phyloP scores from a whole-genome alignment of 352 stramenopile species.

The Elongisporangium anandrum region DNA sequence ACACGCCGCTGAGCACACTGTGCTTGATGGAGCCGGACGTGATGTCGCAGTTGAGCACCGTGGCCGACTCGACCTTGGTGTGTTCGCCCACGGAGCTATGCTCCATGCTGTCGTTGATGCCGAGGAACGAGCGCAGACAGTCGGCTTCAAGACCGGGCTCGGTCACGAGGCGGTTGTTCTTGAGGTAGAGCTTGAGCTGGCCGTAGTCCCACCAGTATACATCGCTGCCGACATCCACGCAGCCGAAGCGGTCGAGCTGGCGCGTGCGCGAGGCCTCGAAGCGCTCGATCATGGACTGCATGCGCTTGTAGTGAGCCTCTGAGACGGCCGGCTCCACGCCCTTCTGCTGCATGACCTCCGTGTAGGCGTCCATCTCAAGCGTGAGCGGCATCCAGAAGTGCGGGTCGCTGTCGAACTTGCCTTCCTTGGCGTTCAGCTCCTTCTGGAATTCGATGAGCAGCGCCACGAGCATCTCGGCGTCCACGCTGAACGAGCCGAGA shows the following conservation, averaged over 20 bases:
- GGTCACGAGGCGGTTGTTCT: conserved; percentile 95
- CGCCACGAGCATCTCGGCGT: conserved; percentile 88
- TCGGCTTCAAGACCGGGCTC: conserved; percentile 78
- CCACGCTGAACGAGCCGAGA: conserved; percentile 96
- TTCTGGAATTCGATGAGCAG: conserved; percentile 91
- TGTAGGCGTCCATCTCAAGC: conserved; percentile 90
- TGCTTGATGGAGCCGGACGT: conserved; percentile 55
- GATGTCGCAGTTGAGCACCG: conserved; percentile 81
- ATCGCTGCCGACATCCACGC: conserved; percentile 95
- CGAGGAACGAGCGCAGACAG: conserved; percentile 73
- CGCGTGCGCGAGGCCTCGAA: conserved; percentile 72
- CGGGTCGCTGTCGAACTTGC: conserved; percentile 96
- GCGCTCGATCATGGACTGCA: conserved; percentile 86
- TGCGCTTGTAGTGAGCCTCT: conserved; percentile 88
- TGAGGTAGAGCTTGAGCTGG: conserved; percentile 97
- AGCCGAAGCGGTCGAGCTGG: conserved; percentile 92
- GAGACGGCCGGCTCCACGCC: conserved; percentile 69
- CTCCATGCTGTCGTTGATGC: conserved; percentile 72
- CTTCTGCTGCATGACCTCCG: conserved; percentile 95
- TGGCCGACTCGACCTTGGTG: conserved; percentile 55
- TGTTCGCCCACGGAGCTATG: conserved; percentile 67
- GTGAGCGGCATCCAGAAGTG: conserved; percentile 99
- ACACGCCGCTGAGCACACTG: conserved; percentile 90
- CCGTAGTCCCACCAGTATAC: conserved; percentile 99
- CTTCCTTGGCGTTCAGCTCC: conserved; percentile 88